These are phyloP conservation scores for Penicillium sp. DNA, from an alignment of 2,329 filamentous ascomycete genomes.

Conservation along the genomic window DNA sequence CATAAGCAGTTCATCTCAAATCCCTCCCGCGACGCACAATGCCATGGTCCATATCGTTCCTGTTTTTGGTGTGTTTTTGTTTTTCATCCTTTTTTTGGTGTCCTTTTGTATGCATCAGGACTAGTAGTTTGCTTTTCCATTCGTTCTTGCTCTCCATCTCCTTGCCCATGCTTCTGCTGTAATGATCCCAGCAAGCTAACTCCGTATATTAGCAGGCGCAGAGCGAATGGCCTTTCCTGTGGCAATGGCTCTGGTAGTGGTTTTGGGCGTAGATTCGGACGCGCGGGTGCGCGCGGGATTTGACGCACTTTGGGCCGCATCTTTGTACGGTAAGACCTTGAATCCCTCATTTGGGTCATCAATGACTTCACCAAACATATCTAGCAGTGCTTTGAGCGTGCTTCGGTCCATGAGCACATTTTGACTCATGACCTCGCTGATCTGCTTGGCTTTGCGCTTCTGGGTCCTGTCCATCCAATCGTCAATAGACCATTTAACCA, in stretches of 20 bases:
- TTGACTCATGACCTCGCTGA: constrained; percentile 26
- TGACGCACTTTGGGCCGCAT: background rate
- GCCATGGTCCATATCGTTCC: background rate
- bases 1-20: background rate
- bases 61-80: background rate
- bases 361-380: constrained; percentile 22
- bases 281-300: no score
- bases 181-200: background rate
- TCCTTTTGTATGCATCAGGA: background rate
- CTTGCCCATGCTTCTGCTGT: background rate
- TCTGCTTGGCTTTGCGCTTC: constrained; percentile 45
- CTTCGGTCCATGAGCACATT: constrained; percentile 14
- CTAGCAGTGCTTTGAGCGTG: constrained; percentile 22
- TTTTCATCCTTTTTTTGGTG: background rate
- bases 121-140: background rate
- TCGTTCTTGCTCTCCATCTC: background rate
- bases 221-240: background rate
- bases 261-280: background rate
- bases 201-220: background rate
- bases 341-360: background rate
- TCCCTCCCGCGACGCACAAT: background rate
- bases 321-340: background rate
- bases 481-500: constrained; percentile 59
- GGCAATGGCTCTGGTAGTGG: background rate
- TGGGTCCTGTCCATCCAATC: constrained; percentile 57